A percentile compares a stretch with the other conserved stretches of the same genome.
These are phyloP conservation scores for Macrolepiota albuminosa DNA, from an alignment of 768 basidiomycete genomes.

Conservation along the genomic window DNA sequence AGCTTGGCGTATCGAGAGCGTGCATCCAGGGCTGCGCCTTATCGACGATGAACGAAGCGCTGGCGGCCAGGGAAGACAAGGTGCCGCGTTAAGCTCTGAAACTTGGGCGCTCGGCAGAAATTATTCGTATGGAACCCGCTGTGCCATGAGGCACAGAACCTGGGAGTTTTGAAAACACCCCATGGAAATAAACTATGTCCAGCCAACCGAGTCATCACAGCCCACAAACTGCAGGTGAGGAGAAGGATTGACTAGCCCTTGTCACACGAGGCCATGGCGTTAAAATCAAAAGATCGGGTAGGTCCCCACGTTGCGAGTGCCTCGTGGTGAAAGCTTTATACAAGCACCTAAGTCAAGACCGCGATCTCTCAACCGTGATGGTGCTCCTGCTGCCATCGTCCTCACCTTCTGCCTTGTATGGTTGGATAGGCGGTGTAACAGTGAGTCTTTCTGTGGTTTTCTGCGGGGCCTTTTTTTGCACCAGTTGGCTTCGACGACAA, in stretches of 20 bases:
- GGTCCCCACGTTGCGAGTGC: constrained; percentile 27
- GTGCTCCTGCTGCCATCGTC: constrained; percentile 12
- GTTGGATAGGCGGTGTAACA: constrained; percentile 15
- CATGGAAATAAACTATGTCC: neutral
- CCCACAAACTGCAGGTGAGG: constrained; percentile 3
- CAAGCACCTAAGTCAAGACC: constrained; percentile 10
- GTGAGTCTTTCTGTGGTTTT: constrained; percentile 26
- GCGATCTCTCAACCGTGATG: constrained; percentile 6
- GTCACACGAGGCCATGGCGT: constrained; percentile 17
- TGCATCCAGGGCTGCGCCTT: neutral
- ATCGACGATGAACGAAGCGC: neutral
- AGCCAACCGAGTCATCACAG: neutral
- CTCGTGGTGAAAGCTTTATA: constrained; percentile 24
- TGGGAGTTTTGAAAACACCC: neutral
- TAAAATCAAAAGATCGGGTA: constrained; percentile 14
- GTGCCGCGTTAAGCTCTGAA: neutral
- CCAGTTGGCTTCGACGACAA: neutral
- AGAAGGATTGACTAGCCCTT: constrained; percentile 14
- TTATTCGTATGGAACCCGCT: neutral
- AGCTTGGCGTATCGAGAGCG: neutral
- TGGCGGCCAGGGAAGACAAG: neutral
- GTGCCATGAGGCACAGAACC: neutral
- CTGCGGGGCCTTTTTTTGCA: constrained; percentile 7
- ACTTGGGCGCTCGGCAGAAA: neutral
- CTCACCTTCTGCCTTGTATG: constrained; percentile 18